A percentile compares a stretch with the other conserved stretches of the same genome.
phyloP scores from a whole-genome alignment of 768 basidiomycete species.

The Pleurotus pulmonarius region DNA sequence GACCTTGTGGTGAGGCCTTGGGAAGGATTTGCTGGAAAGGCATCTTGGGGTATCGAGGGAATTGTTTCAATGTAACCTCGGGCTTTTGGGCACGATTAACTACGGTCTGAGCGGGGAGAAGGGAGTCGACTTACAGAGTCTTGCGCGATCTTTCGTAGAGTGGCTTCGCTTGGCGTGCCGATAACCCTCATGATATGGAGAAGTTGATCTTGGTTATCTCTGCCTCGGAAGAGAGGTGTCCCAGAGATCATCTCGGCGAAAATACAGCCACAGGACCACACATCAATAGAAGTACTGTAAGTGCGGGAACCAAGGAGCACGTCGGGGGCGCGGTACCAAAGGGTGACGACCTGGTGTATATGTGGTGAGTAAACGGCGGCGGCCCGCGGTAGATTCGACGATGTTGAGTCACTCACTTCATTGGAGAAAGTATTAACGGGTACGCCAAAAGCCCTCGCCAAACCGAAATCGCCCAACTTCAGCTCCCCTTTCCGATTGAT shows the following conservation, averaged over 20 bases:
- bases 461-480: conserved; percentile 96
- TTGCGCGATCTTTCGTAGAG: conserved; percentile 81
- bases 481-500: conserved; percentile 97
- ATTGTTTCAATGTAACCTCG: conserved; percentile 79
- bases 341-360: conserved; percentile 78
- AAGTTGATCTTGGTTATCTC: conserved; percentile 98
- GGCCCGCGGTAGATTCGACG: background rate
- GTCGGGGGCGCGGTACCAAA: conserved; percentile 99
- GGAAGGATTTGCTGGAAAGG: conserved; percentile 78
- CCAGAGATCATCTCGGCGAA: conserved; percentile 99
- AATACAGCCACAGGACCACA: conserved; percentile 99
- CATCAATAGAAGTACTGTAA: conserved; percentile 97
- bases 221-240: conserved; percentile 91
- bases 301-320: conserved; percentile 95
- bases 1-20: conserved; percentile 83
- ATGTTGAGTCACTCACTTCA: conserved; percentile 48
- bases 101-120: conserved; percentile 3
- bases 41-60: conserved; percentile 84
- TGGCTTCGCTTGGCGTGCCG: conserved; percentile 89
- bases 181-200: conserved; percentile 96
- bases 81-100: conserved; percentile 48
- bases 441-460: conserved; percentile 96
- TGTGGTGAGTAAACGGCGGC: conserved; percentile 5
- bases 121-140: conserved; percentile 69
- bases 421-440: conserved; percentile 99